A percentile compares a stretch with the other conserved stretches of the same genome.
Evolutionary conservation across 495 filamentous ascomycete genomes (phyloP).

Genomic region (Astrothelium subdiscretum): DNA sequence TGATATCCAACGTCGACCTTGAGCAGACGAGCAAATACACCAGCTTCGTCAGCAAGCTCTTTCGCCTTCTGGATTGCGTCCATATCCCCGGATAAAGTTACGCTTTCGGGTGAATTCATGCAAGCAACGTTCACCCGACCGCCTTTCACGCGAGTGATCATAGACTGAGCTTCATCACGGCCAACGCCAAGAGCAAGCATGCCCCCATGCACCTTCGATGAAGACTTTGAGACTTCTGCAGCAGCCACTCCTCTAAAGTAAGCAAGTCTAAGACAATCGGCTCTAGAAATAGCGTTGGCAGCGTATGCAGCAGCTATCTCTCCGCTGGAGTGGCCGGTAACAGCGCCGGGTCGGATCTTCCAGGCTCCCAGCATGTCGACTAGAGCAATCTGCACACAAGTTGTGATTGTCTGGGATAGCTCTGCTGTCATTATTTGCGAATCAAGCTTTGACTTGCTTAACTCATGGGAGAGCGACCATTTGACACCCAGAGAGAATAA

Average conservation of each 20-base stretch:
- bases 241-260: constrained; percentile 29
- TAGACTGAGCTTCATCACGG: not conserved
- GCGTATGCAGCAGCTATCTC: constrained; percentile 55
- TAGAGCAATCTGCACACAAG: constrained; percentile 16
- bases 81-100: constrained; percentile 26
- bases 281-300: constrained; percentile 35
- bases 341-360: constrained; percentile 24
- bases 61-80: constrained; percentile 6
- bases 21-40: constrained; percentile 4
- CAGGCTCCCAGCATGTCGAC: constrained; percentile 19
- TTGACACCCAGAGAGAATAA: not conserved
- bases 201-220: not conserved
- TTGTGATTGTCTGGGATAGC: constrained; percentile 16
- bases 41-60: not conserved
- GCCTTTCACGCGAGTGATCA: not conserved
- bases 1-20: constrained; percentile 27
- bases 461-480: constrained; percentile 10
- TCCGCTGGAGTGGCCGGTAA: constrained; percentile 50
- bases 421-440: constrained; percentile 12
- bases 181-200: constrained; percentile 11
- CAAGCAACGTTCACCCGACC: constrained; percentile 18
- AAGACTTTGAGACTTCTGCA: not conserved
- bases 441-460: constrained; percentile 13
- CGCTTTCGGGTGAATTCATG: constrained; percentile 25
- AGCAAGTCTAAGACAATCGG: constrained; percentile 33